Evolutionary conservation across 148 eudicot species (phyloP).

Genomic region (Simmondsia chinensis): DNA sequence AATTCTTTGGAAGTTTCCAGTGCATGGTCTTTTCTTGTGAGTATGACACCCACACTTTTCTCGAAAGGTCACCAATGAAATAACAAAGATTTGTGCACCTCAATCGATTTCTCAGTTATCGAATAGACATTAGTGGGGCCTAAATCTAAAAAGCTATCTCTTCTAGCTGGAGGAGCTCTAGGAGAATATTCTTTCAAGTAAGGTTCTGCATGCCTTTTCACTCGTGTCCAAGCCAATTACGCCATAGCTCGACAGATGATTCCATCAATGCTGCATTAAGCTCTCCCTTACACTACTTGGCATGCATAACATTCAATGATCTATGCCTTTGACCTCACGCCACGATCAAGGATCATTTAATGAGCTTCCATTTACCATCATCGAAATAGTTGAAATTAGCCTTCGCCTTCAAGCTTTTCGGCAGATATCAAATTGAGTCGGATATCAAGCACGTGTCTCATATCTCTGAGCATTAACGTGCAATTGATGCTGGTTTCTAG

Average conservation of each 20-base stretch:
- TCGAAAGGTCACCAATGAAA: conserved; percentile 9
- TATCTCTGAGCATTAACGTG: neutral
- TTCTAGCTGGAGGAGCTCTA: conserved; percentile 4
- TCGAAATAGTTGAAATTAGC: neutral
- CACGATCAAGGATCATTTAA: neutral
- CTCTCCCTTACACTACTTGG: neutral
- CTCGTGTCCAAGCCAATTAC: conserved; percentile 3
- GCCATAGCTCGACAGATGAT: conserved; percentile 6
- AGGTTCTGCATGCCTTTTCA: no score
- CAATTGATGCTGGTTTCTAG: conserved; percentile 1
- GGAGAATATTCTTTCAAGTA: neutral
- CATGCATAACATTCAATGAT: neutral
- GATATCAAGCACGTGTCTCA: neutral
- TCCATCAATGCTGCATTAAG: conserved; percentile 1
- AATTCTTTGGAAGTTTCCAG: no score
- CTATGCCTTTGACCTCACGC: conserved; percentile 1
- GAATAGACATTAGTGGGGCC: conserved; percentile 7
- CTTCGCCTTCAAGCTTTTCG: conserved; percentile 5
- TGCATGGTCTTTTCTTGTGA: no score
- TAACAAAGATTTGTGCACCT: conserved; percentile 12
- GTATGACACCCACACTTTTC: conserved; percentile 8
- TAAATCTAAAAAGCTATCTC: conserved; percentile 1
- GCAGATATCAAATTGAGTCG: neutral
- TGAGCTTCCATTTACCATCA: conserved; percentile 6
- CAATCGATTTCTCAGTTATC: neutral